phyloP scores from a whole-genome alignment of 192 early-diverging fungal genomes.

The Entrophospora sp. region DNA sequence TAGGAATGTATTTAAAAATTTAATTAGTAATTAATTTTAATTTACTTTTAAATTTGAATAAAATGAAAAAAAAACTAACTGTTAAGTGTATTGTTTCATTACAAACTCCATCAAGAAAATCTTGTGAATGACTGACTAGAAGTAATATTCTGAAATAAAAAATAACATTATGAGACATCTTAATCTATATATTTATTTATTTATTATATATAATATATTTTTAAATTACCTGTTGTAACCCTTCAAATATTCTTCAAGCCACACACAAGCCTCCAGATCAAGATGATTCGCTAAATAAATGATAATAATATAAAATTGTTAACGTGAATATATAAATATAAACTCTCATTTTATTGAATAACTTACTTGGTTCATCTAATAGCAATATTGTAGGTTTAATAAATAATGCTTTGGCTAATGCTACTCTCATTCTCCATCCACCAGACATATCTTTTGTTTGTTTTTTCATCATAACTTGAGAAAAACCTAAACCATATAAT shows the following conservation, averaged over 20 bases:
- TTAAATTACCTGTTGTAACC: constrained; percentile 39
- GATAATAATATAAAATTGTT: neutral
- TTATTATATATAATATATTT: constrained; percentile 76
- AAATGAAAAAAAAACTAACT: neutral
- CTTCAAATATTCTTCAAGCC: constrained; percentile 92
- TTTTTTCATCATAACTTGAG: constrained; percentile 76
- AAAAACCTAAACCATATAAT: constrained; percentile 92
- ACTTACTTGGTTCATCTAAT: constrained; percentile 84
- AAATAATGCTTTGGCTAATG: constrained; percentile 93
- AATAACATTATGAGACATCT: too few species aligned
- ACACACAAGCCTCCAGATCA: constrained; percentile 91
- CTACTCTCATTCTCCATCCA: constrained; percentile 99
- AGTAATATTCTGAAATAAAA: constrained; percentile 65
- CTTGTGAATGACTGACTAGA: constrained; percentile 89
- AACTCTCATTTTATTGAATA: constrained; percentile 28
- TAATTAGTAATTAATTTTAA: neutral
- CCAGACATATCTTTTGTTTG: constrained; percentile 96
- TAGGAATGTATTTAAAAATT: neutral
- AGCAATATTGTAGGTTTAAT: constrained; percentile 81
- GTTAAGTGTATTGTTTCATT: constrained; percentile 14
- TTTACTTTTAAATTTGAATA: too few species aligned
- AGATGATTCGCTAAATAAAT: constrained; percentile 56
- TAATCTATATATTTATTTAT: constrained; percentile 48
- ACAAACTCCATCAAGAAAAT: constrained; percentile 91
- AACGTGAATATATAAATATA: constrained; percentile 2